A percentile compares a stretch with the other conserved stretches of the same genome.
Conservation (phyloP, 2,329 filamentous ascomycete genomes). For the Botrytis cinerea region DNA sequence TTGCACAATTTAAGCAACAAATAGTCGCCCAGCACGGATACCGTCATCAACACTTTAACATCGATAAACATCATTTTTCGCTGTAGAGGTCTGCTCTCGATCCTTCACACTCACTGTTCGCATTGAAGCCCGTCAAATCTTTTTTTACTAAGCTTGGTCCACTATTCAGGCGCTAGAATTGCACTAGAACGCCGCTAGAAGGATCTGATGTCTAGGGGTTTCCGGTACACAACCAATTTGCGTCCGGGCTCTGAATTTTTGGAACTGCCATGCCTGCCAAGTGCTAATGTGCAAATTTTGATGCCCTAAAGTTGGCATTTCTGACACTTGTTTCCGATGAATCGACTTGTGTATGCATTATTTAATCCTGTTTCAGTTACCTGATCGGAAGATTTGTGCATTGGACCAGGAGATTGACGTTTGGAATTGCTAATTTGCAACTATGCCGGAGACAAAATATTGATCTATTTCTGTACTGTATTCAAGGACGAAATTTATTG, state of each 20-base stretch:
- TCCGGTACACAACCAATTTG: constrained; percentile 4
- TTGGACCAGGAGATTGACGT: background rate
- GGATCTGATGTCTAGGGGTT: constrained; percentile 13
- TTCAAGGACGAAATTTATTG: background rate
- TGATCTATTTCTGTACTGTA: background rate
- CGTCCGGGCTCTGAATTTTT: background rate
- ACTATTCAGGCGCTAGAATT: background rate
- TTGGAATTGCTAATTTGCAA: background rate
- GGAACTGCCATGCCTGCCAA: background rate
- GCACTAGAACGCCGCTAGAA: constrained; percentile 15
- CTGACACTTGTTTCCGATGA: background rate
- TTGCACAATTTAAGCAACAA: no score
- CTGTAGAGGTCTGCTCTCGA: background rate
- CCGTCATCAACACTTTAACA: no score
- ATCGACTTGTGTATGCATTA: background rate
- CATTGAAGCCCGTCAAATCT: constrained; percentile 3
- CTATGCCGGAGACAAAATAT: no score
- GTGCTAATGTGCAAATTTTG: background rate
- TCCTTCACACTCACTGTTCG: constrained; percentile 1
- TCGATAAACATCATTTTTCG: background rate
- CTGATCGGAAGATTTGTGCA: background rate
- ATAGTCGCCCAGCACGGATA: background rate
- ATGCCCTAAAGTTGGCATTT: background rate
- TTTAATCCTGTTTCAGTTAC: background rate
- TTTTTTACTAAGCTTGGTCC: background rate